Evolutionary conservation across 2,329 filamentous ascomycete genomes (phyloP).

Genomic region (Mariannaea sp.): DNA sequence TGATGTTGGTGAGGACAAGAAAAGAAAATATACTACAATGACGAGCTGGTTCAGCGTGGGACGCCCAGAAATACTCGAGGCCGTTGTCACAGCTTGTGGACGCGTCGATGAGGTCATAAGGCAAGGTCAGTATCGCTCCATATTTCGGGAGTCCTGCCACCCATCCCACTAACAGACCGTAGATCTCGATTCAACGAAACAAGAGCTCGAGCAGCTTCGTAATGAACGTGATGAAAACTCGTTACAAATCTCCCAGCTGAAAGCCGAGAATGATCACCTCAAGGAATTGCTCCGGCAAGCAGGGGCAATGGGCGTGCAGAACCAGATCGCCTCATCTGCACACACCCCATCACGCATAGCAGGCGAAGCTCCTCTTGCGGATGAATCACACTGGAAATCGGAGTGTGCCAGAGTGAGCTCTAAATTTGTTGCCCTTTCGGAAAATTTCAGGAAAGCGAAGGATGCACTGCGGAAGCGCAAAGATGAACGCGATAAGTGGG

Average conservation of each 20-base stretch:
- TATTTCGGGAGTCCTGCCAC: constrained; percentile 9
- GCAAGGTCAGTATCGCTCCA: constrained; percentile 38
- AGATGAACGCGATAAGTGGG: constrained; percentile 52
- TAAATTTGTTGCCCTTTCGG: constrained; percentile 48
- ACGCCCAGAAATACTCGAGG: constrained; percentile 47
- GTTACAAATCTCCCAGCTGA: constrained; percentile 14
- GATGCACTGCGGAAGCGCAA: constrained; percentile 48
- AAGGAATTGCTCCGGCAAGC: constrained; percentile 23
- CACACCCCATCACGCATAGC: background rate
- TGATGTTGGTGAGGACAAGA: background rate
- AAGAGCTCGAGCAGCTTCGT: constrained; percentile 38
- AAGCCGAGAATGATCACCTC: constrained; percentile 29
- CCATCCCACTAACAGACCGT: constrained; percentile 20
- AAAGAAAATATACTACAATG: constrained; percentile 37
- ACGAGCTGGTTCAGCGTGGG: constrained; percentile 47
- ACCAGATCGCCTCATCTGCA: background rate
- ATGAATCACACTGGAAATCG: constrained; percentile 34
- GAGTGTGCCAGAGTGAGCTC: constrained; percentile 46
- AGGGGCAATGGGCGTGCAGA: constrained; percentile 5
- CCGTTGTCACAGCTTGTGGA: constrained; percentile 47
- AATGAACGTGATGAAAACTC: constrained; percentile 27
- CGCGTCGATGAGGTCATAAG: constrained; percentile 46
- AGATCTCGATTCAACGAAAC: constrained; percentile 50
- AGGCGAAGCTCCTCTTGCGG: background rate
- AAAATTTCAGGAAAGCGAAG: constrained; percentile 49